A percentile compares a stretch with the other conserved stretches of the same genome.
phyloP scores from a whole-genome alignment of 306 rosid species.

The Mimosa pudica region DNA sequence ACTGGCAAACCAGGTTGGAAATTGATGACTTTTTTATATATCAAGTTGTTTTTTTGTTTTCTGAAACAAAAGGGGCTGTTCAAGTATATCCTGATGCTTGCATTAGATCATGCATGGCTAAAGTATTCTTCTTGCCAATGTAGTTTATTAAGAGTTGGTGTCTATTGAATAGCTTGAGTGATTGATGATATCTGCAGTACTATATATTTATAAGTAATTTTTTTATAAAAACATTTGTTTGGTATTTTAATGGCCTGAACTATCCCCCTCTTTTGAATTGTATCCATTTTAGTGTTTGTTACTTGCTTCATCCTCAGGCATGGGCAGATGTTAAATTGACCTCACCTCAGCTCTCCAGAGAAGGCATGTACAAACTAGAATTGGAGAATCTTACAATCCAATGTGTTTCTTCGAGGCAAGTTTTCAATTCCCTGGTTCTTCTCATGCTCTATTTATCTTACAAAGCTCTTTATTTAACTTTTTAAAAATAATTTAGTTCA shows the following conservation, averaged over 20 bases:
- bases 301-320: conserved; percentile 50
- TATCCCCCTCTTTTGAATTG: neutral
- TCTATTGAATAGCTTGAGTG: neutral
- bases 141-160: neutral
- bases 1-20: neutral
- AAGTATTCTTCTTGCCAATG: neutral
- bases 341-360: conserved; percentile 89
- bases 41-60: neutral
- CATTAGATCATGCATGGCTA: neutral
- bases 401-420: conserved; percentile 63
- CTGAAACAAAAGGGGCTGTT: neutral
- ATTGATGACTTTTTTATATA: neutral
- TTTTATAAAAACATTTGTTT: neutral
- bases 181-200: neutral
- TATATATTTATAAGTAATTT: neutral
- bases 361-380: conserved; percentile 66
- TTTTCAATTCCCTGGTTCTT: neutral
- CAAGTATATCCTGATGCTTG: neutral
- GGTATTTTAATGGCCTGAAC: neutral
- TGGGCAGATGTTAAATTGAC: conserved; percentile 86
- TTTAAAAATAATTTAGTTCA: neutral
- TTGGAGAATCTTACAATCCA: conserved; percentile 60
- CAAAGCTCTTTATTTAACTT: neutral
- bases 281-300: neutral
- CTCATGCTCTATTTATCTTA: neutral